Evolutionary conservation across 345 rosid genomes (phyloP).

Genomic region (Syzygium aqueum): DNA sequence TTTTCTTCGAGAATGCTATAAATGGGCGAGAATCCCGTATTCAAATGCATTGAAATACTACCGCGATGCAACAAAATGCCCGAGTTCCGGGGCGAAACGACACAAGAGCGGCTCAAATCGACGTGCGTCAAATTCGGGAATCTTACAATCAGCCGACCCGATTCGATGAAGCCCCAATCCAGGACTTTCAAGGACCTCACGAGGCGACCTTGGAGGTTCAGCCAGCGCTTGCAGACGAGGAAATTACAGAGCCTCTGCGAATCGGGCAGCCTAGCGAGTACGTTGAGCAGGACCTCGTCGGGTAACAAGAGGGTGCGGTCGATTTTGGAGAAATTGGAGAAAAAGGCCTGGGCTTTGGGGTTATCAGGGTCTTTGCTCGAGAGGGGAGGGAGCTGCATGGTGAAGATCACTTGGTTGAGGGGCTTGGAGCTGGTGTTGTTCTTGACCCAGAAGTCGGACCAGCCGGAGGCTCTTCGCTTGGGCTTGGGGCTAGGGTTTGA

Average conservation of each 20-base stretch:
- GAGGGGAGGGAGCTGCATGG: constrained; percentile 45
- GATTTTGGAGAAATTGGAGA: constrained; percentile 27
- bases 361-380: constrained; percentile 20
- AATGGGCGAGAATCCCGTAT: constrained; percentile 25
- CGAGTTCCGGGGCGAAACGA: constrained; percentile 41
- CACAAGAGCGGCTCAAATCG: constrained; percentile 46
- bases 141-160: constrained; percentile 50
- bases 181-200: constrained; percentile 45
- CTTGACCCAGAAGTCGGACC: constrained; percentile 15
- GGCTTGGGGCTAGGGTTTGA: constrained; percentile 28
- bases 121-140: constrained; percentile 67
- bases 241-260: constrained; percentile 46
- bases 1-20: constrained; percentile 36
- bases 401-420: constrained; percentile 40
- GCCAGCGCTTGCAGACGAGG: constrained; percentile 90
- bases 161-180: constrained; percentile 68
- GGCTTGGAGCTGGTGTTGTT: constrained; percentile 20
- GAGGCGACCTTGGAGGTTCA: constrained; percentile 65
- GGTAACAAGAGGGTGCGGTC: constrained; percentile 68
- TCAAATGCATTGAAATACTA: constrained; percentile 30
- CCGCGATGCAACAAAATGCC: constrained; percentile 30
- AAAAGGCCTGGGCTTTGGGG: constrained; percentile 36
- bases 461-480: constrained; percentile 19
- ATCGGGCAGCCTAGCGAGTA: constrained; percentile 46
- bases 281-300: constrained; percentile 61